Conservation (phyloP, 2,329 filamentous ascomycete genomes). For the Cladophialophora bantiana region DNA sequence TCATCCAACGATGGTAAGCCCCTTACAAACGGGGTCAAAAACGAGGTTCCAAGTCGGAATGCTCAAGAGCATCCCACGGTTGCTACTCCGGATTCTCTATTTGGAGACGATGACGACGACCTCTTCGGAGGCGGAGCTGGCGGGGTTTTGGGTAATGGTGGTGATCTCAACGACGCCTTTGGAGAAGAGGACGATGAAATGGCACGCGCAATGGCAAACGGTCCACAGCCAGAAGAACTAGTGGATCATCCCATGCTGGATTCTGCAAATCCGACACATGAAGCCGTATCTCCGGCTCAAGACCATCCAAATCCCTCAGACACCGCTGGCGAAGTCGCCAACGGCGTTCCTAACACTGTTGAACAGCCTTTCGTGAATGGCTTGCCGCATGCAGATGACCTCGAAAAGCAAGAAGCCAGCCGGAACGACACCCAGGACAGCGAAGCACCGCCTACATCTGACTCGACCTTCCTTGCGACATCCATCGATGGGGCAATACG, state of each 20-base stretch:
- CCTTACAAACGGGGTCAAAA: conserved; percentile 60
- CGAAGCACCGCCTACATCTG: conserved; percentile 58
- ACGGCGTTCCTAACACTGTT: conserved; percentile 34
- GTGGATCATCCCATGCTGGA: conserved; percentile 33
- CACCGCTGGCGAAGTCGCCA: conserved; percentile 30
- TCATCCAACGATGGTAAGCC: conserved; percentile 75
- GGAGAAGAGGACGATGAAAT: conserved; percentile 88
- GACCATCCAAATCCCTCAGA: conserved; percentile 24
- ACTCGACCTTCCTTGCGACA: conserved; percentile 85
- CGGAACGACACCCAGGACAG: conserved; percentile 61
- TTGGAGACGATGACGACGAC: conserved; percentile 80
- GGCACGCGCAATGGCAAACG: conserved; percentile 73
- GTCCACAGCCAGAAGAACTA: conserved; percentile 60
- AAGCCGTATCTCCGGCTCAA: conserved; percentile 3
- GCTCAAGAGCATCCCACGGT: conserved; percentile 63
- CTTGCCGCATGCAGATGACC: conserved; percentile 52
- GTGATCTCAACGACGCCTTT: conserved; percentile 66
- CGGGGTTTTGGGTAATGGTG: conserved; percentile 55
- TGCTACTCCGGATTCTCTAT: conserved; percentile 79
- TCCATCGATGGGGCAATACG: conserved; percentile 58
- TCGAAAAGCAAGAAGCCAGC: conserved; percentile 42
- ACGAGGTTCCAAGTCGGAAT: conserved; percentile 44
- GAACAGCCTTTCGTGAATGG: conserved; percentile 49
- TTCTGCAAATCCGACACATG: conserved; percentile 18
- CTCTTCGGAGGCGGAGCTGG: conserved; percentile 84